phyloP scores from a whole-genome alignment of 805 yeast genomes.

The Candida suzukii region DNA sequence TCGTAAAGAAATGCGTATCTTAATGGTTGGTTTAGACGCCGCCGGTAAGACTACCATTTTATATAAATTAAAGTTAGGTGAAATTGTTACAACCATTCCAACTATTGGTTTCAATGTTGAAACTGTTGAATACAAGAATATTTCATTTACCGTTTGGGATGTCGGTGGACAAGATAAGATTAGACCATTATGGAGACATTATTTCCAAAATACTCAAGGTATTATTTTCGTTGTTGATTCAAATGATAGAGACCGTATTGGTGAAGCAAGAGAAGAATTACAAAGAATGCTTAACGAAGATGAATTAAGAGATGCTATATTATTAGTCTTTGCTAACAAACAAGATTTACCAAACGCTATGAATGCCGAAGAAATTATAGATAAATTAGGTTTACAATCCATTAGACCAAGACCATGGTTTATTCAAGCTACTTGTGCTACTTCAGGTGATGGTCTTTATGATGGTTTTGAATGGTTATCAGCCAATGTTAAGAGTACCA shows the following conservation, averaged over 20 bases:
- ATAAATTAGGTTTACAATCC: conserved; percentile 92
- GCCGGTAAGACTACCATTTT: conserved; percentile 98
- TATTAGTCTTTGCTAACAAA: conserved; percentile 95
- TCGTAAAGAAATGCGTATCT: conserved; percentile 95
- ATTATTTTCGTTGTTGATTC: conserved; percentile 96
- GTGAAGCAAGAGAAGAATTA: conserved; percentile 96
- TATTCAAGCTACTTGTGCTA: conserved; percentile 98
- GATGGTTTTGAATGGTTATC: conserved; percentile 98
- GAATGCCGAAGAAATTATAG: conserved; percentile 98
- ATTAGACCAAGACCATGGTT: conserved; percentile 99
- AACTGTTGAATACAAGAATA: conserved; percentile 95
- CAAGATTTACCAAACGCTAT: conserved; percentile 99
- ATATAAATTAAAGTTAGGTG: conserved; percentile 91
- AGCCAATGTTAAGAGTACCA: conserved; percentile 75
- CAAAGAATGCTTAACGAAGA: conserved; percentile 98
- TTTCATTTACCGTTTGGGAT: conserved; percentile 97
- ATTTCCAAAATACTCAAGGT: conserved; percentile 98
- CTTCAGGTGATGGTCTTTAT: conserved; percentile 97
- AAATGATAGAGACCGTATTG: conserved; percentile 95
- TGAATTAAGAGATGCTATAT: conserved; percentile 92
- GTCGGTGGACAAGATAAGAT: conserved; percentile 99
- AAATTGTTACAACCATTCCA: conserved; percentile 93
- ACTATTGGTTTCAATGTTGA: conserved; percentile 97
- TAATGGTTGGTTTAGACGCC: conserved; percentile 97
- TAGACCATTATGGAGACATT: conserved; percentile 98